Base-by-base conservation (phyloP, 371 early-diverging fungal species). In the Syncephalastrum racemosum region DNA sequence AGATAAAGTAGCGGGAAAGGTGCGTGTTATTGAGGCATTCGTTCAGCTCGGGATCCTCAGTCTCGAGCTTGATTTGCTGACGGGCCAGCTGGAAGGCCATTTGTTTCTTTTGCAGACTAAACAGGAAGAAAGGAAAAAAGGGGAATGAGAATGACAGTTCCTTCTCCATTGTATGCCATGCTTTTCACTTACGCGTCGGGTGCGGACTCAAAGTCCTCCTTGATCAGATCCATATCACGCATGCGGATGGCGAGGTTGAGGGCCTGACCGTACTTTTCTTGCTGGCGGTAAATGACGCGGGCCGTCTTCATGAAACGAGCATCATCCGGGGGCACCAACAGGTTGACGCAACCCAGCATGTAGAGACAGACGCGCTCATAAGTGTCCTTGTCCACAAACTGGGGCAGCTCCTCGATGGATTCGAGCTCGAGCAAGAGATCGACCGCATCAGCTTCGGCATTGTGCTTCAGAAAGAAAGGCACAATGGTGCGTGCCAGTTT, bases 381-480 rank as follows among this genome's bases (percentile, higher is more conserved):
- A 3, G 93, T 95, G 56, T 96, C 85, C 72, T 90, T 90, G 79
- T 95, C 95, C 20, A 95, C 95, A 71, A 85, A 90, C 22, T 77
- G 70, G 6, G 85, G 80, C 12, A 98, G 66, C 54, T 86, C 66
- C 48, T 90, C 89, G 54, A 97, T 83, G 25, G 80, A 77, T 63
- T 95, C 95, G 52, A 97, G 65, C 73, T 97, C 96, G 41, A 94
- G 64, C 58, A 97, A 77, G 56, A 98, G 76, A 79, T 98, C 99
- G 54, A 95, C 93, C 8, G 98, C 98, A 73, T 98, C 99, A 4
- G 95, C 94, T 71, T 98, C 99, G 13, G 96, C 97, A 59, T 98
- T 98, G 77, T 97, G 95, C 45, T 91, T 84, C 68, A 98, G 74
- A 66, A 96, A 95, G 73, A 96, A 98, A 22, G 96, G 95, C 6